These are phyloP conservation scores for Tuber magnatum DNA, from an alignment of 495 filamentous ascomycete species.

Conservation along the genomic window DNA sequence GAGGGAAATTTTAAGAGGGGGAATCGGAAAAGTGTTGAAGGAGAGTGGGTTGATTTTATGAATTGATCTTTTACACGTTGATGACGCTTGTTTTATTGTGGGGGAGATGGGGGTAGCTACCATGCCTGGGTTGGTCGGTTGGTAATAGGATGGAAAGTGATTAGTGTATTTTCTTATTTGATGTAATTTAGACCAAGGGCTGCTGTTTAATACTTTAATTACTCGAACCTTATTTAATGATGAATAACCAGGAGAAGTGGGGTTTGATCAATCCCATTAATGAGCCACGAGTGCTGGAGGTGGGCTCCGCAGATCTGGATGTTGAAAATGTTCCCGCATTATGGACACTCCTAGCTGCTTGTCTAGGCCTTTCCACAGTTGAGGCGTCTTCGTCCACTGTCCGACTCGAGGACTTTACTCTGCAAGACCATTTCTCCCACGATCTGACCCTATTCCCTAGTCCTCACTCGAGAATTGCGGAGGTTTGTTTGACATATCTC, in stretches of 20 bases:
- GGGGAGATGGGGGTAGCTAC: not conserved
- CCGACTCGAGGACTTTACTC: too few relatives aligned
- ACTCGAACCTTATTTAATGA: not conserved
- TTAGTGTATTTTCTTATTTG: not conserved
- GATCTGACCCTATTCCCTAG: too few relatives aligned
- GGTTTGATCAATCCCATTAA: not conserved
- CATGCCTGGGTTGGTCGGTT: not conserved
- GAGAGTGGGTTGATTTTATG: slow-evolving; percentile 25
- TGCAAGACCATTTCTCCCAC: too few relatives aligned
- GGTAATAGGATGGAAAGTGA: not conserved
- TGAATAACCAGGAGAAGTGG: not conserved
- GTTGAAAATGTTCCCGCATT: too few relatives aligned
- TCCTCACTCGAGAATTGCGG: too few relatives aligned
- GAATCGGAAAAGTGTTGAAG: slow-evolving; percentile 27
- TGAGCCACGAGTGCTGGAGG: not conserved
- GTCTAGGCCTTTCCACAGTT: too few relatives aligned
- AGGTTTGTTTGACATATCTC: too few relatives aligned
- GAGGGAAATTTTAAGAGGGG: slow-evolving; percentile 28
- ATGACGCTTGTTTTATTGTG: not conserved
- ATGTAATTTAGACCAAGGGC: slow-evolving; percentile 1
- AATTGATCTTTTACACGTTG: not conserved
- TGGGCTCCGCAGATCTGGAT: too few relatives aligned
- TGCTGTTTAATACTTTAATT: not conserved
- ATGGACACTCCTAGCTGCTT: too few relatives aligned
- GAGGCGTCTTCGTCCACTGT: too few relatives aligned